These are phyloP conservation scores for Trapa incisa DNA, from an alignment of 345 rosid species.

Conservation along the genomic window DNA sequence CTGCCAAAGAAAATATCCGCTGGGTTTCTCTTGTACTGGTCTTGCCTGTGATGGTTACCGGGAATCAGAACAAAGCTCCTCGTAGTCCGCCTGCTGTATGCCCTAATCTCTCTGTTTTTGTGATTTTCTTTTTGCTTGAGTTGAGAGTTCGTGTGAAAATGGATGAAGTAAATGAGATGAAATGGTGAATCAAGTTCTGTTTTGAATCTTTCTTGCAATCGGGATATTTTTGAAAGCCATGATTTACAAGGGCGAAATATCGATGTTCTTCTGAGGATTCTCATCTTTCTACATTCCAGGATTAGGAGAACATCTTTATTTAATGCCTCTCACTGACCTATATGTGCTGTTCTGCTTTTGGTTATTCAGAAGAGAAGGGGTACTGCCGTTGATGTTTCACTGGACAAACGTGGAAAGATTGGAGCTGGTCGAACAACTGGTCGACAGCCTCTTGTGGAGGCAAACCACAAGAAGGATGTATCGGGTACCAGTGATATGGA, in stretches of 20 bases:
- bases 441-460: constrained; percentile 36
- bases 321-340: neutral
- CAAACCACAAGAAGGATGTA: constrained; percentile 41
- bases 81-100: constrained; percentile 57
- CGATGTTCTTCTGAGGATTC: neutral
- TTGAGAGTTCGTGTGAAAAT: neutral
- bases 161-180: neutral
- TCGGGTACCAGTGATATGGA: constrained; percentile 25
- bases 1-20: neutral
- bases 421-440: constrained; percentile 30
- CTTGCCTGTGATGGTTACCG: constrained; percentile 36
- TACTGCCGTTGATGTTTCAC: constrained; percentile 26
- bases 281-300: neutral
- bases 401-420: constrained; percentile 56
- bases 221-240: neutral
- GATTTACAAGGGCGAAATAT: neutral
- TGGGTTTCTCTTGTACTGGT: neutral
- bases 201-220: neutral
- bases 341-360: neutral
- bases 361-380: constrained; percentile 41
- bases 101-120: neutral
- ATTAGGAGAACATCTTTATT: neutral
- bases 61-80: constrained; percentile 74
- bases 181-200: neutral
- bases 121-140: constrained; percentile 3